phyloP scores from a whole-genome alignment of 2,329 filamentous ascomycete genomes.

The Hirsutella thompsonii region DNA sequence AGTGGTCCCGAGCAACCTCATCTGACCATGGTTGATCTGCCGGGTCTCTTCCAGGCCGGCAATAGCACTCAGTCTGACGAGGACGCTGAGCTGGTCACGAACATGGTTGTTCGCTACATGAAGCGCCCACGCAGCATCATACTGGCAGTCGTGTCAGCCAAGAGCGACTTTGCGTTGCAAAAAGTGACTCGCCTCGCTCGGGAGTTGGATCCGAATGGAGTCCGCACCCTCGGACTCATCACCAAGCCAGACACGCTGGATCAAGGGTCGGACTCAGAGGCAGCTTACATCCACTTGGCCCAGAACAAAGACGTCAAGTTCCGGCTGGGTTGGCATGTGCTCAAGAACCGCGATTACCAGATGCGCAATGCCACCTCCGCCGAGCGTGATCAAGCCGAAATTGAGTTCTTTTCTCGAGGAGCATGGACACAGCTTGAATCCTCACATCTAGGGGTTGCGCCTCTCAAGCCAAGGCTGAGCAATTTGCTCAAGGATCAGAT shows the following conservation, averaged over 20 bases:
- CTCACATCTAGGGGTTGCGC: constrained; percentile 30
- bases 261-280: constrained; percentile 24
- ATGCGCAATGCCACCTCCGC: constrained; percentile 16
- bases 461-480: constrained; percentile 35
- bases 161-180: constrained; percentile 44
- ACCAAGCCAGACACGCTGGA: constrained; percentile 37
- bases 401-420: constrained; percentile 27
- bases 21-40: constrained; percentile 46
- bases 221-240: constrained; percentile 40
- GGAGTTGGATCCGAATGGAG: constrained; percentile 11
- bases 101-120: constrained; percentile 44
- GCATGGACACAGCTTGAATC: constrained; percentile 23
- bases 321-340: constrained; percentile 38
- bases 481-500: constrained; percentile 35
- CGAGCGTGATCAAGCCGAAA: constrained; percentile 26
- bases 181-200: constrained; percentile 33
- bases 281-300: constrained; percentile 25
- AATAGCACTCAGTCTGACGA: constrained; percentile 29
- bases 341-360: constrained; percentile 27
- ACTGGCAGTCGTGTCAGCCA: constrained; percentile 42
- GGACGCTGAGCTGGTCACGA: constrained; percentile 29
- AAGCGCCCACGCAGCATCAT: constrained; percentile 42
- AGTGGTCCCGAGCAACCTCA: constrained; percentile 32
- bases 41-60: constrained; percentile 38
- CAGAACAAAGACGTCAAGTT: constrained; percentile 32